Conservation (phyloP, 768 basidiomycete genomes). For the Boletus subcaerulescens region DNA sequence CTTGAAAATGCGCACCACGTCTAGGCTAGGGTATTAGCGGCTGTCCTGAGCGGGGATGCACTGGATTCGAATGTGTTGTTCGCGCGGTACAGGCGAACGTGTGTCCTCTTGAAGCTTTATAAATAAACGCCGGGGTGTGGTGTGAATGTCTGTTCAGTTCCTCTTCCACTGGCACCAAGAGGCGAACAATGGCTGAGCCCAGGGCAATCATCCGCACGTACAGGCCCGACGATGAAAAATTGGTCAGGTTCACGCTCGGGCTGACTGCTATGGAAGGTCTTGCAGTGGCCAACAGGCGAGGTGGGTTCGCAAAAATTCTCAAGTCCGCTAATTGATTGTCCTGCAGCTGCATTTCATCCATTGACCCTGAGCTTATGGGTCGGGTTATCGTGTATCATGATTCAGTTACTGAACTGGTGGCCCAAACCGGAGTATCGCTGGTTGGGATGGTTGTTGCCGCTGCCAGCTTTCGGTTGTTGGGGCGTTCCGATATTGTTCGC, state of each 20-base stretch:
- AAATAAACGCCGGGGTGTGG: not conserved
- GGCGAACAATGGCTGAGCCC: conserved; percentile 37
- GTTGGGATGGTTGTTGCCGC: conserved; percentile 51
- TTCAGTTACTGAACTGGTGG: conserved; percentile 67
- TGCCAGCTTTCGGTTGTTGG: conserved; percentile 65
- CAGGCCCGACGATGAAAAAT: conserved; percentile 50
- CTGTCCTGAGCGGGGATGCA: no score
- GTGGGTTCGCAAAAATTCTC: conserved; percentile 31
- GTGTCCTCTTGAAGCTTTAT: not conserved
- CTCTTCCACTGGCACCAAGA: not conserved
- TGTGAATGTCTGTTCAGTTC: not conserved
- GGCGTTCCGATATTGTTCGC: conserved; percentile 63
- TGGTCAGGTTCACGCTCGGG: conserved; percentile 61
- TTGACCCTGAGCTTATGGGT: conserved; percentile 62
- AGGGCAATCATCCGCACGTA: conserved; percentile 55
- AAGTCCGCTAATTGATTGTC: not conserved
- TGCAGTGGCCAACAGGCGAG: conserved; percentile 60
- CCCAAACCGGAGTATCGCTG: conserved; percentile 45
- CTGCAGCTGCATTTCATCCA: conserved; percentile 54
- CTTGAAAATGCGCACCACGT: no score
- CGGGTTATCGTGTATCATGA: conserved; percentile 52
- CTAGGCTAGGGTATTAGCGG: no score
- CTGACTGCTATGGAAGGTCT: conserved; percentile 66
- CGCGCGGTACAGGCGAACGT: conserved; percentile 7
- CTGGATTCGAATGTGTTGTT: no score